Evolutionary conservation across 78 protist genomes (phyloP).

Genomic region (Dictyostelium capitatum): DNA sequence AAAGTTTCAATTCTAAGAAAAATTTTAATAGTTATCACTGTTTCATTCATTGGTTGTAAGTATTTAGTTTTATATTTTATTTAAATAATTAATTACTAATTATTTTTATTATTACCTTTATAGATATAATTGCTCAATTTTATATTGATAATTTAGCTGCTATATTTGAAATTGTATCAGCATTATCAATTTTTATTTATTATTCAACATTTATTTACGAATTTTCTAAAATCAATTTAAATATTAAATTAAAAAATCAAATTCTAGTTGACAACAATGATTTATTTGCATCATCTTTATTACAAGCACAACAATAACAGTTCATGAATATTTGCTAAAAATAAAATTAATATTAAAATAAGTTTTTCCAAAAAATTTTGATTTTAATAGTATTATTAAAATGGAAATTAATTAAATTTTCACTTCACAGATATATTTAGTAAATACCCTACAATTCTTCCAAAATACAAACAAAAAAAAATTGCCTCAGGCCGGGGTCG

Average conservation of each 20-base stretch:
- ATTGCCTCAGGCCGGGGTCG: conserved; percentile 53
- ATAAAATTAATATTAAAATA: too few relatives aligned
- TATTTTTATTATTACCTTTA: not conserved
- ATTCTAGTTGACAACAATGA: too few relatives aligned
- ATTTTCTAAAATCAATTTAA: not conserved
- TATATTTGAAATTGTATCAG: conserved; percentile 7
- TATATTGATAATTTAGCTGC: not conserved
- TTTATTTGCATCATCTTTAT: too few relatives aligned
- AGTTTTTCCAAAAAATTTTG: too few relatives aligned
- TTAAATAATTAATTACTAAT: not conserved
- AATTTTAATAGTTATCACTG: not conserved
- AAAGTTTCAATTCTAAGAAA: not conserved
- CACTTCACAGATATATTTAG: too few relatives aligned
- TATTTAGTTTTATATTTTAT: too few relatives aligned
- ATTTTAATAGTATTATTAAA: too few relatives aligned
- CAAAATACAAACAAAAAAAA: too few relatives aligned
- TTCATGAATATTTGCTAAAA: too few relatives aligned
- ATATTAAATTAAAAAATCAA: not conserved
- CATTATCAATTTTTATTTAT: not conserved
- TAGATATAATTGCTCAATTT: not conserved
- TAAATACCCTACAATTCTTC: too few relatives aligned
- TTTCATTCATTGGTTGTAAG: not conserved
- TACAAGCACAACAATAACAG: too few relatives aligned
- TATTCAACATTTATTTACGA: not conserved
- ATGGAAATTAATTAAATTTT: too few relatives aligned